phyloP scores from a whole-genome alignment of 2,329 filamentous ascomycete species.

The Sarocladium oryzae region DNA sequence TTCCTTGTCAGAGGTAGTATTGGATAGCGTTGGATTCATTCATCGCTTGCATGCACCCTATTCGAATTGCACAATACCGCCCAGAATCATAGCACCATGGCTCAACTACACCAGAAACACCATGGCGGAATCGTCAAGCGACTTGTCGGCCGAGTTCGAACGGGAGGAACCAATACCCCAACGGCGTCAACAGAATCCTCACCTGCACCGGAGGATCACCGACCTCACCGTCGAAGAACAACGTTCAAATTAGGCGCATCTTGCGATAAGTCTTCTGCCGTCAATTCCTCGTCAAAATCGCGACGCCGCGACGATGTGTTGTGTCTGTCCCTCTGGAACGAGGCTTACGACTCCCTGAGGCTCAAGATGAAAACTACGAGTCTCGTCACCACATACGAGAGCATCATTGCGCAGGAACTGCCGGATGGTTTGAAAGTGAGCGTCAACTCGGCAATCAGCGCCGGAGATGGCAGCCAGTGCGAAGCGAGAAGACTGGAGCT shows the following conservation, averaged over 20 bases:
- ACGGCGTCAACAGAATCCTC: background rate
- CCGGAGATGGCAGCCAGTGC: constrained; percentile 15
- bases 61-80: too few relatives aligned
- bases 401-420: constrained; percentile 28
- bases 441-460: constrained; percentile 18
- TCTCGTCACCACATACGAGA: constrained; percentile 29
- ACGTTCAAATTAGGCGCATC: constrained; percentile 6
- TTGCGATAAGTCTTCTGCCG: background rate
- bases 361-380: constrained; percentile 21
- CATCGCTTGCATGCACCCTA: too few relatives aligned
- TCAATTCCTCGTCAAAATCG: background rate
- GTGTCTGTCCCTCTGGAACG: constrained; percentile 26
- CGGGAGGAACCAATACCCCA: background rate
- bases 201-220: background rate
- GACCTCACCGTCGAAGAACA: background rate
- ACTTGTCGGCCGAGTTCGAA: constrained; percentile 9
- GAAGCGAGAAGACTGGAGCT: constrained; percentile 18
- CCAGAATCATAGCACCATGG: background rate
- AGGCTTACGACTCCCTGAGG: constrained; percentile 27
- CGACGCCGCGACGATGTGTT: constrained; percentile 12
- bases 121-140: constrained; percentile 10
- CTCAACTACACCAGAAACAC: constrained; percentile 1
- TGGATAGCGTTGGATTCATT: too few relatives aligned
- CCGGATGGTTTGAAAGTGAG: constrained; percentile 25
- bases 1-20: too few relatives aligned